Evolutionary conservation across 2,329 filamentous ascomycete species (phyloP).

Genomic region (Bisporella sp.): DNA sequence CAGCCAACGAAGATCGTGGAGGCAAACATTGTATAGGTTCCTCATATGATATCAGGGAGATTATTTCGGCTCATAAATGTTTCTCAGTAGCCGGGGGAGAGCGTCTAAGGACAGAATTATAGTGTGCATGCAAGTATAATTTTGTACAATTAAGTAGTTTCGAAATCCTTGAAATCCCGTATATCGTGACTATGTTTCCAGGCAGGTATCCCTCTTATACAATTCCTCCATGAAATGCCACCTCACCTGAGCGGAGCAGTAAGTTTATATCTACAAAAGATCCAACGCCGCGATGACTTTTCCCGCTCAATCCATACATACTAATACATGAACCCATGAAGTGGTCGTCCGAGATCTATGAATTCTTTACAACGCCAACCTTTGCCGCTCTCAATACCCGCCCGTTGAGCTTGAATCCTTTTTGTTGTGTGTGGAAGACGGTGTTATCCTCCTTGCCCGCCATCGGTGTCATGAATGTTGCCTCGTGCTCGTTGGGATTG

Average conservation of each 20-base stretch:
- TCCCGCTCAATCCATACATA: conserved; percentile 13
- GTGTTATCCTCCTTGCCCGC: conserved; percentile 82
- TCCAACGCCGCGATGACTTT: conserved; percentile 14
- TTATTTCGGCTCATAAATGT: no score
- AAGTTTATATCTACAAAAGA: conserved; percentile 13
- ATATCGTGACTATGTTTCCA: no score
- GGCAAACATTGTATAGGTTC: no score
- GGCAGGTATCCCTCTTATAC: no score
- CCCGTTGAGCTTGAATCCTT: conserved; percentile 92
- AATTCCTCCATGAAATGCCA: no score
- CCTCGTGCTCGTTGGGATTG: conserved; percentile 94
- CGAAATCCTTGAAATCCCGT: no score
- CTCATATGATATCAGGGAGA: no score
- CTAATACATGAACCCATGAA: background rate
- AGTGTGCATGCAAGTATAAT: no score
- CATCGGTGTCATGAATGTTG: conserved; percentile 87
- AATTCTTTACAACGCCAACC: conserved; percentile 91
- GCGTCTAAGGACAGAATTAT: no score
- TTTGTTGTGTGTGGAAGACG: conserved; percentile 89
- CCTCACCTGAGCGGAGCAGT: conserved; percentile 22
- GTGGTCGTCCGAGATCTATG: conserved; percentile 7
- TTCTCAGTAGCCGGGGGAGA: no score
- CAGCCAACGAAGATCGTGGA: no score
- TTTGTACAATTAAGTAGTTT: no score
- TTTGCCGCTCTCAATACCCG: conserved; percentile 85